These are phyloP conservation scores for Verruconis gallopava DNA, from an alignment of 2,329 filamentous ascomycete genomes.

Conservation along the genomic window DNA sequence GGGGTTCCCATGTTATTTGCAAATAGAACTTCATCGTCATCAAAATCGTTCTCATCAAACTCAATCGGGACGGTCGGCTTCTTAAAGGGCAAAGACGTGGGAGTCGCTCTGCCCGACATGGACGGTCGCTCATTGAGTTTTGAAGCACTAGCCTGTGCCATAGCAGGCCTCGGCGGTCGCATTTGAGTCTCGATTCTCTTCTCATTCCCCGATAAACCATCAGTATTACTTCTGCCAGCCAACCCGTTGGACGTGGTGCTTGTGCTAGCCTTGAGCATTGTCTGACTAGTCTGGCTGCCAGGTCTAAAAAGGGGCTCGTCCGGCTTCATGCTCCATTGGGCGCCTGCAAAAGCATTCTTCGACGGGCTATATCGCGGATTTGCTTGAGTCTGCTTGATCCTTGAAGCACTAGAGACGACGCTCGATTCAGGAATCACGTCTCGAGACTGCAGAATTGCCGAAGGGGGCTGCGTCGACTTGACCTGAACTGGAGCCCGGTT, in stretches of 20 bases:
- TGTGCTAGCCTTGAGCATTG: background rate
- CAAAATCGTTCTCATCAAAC: conserved; percentile 17
- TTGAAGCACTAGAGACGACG: conserved; percentile 1
- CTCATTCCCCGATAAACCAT: background rate
- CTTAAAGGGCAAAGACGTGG: conserved; percentile 7
- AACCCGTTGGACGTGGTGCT: background rate
- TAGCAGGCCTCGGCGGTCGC: background rate
- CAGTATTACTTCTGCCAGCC: background rate
- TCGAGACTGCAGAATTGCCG: background rate
- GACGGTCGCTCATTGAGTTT: background rate
- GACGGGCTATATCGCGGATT: background rate
- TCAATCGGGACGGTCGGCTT: conserved; percentile 16
- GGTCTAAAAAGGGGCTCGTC: background rate
- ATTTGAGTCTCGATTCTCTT: background rate
- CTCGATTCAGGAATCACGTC: conserved; percentile 6
- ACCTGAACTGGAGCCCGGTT: conserved; percentile 1
- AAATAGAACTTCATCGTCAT: conserved; percentile 17
- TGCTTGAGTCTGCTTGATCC: conserved; percentile 8
- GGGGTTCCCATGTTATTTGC: conserved; percentile 16
- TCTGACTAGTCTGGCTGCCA: background rate
- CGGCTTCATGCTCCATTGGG: background rate
- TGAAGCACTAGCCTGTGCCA: background rate
- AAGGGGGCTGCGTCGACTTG: conserved; percentile 9
- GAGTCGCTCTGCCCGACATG: conserved; percentile 3
- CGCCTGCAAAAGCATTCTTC: background rate